Evolutionary conservation across 192 early-diverging fungal genomes (phyloP), one percentile per base, ranked within the genome.

Genomic region (Umbelopsis isabellina): DNA sequence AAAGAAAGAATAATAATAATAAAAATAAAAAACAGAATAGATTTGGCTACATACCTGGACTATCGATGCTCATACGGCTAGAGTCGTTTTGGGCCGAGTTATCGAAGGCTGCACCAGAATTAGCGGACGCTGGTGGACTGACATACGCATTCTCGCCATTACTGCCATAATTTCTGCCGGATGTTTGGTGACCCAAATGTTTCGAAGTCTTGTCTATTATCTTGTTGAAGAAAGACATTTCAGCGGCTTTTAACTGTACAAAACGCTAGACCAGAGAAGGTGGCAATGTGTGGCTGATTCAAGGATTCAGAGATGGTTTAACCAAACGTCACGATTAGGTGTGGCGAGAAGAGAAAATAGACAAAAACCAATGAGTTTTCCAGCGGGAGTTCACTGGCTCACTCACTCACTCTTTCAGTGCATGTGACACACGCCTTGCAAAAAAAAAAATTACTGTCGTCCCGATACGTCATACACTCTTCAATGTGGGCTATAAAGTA

Each of bases 201-300:
- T 71, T 76, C 30, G 55, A 41, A 16, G 73, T 70, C 48, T 72
- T 76, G 48, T 76, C 75, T 27, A 76, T 76, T 30, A 76, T 68
- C 66, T 76, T 76, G 53, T 76, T 76, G 46, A 76, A 68, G 68
- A 76, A 76, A 20, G 75, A 76, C 75, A 76, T 76, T 46, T 67
- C 46, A 67, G 3, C 45, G 61, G 51, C 46, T 44, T 46, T 61
- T 70, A 9, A 53, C 55, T 61, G 55, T 35, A 35, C 25, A 61
- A 16, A 61, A n/a, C 33, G 1, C 15, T 61, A 22, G 37, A 61
- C 55, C 55, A 61, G 55, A 15, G 30, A 25, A 35, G 30, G 33
- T 35, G 55, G 16, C n/a, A 61, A 35, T 35, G 55, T 41, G 55
- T 61, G 55, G 30, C 30, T 61, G 55, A 30, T 27, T 61, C 33